Base-by-base conservation (phyloP, 345 rosid species). In the Combretum micranthum region DNA sequence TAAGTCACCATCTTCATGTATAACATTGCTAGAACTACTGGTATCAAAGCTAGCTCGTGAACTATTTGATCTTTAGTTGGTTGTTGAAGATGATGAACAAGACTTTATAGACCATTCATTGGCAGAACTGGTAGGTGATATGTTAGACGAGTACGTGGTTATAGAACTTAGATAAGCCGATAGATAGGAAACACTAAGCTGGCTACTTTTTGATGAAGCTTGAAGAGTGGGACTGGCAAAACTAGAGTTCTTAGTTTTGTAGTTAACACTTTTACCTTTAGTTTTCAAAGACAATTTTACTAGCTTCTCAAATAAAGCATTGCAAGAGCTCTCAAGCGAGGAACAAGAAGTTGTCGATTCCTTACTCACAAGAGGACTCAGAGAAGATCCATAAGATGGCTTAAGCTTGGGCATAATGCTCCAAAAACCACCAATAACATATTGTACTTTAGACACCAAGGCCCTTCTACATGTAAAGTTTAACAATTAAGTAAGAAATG, bases 41-140 rank as follows among this genome's bases (percentile, higher is more conserved):
- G 67, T 56, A 55, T 70, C 80, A 45, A 69, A 44, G 69, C 85
- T 75, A 68, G 74, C 55, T 59, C 78, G 75, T 53, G 74, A 62
- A 64, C 59, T 52, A 47, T 58, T 80, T 57, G 74, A 69, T 68
- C 67, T 72, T 72, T 67, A 84, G 51, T 65, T 75, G 63, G 74
- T 77, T 17, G 86, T 73, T 59, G 82, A 75, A 68, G 75, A 75
- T 46, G 88, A 78, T 26, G 89, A 72, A 2, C 67, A 50, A 39
- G 87, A 84, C 46, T 61, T 83, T 25, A 80, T 73, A 54, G 99
- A 85, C 92, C 84, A 75, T 72, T 93, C 96, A 74, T 83, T 80
- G 61, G 77, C 69, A 67, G 96, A 75, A 79, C 88, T 90, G 61
- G 87, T 67, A 59, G 87, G 77, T 60, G 86, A 80, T 67, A 64